Evolutionary conservation across 805 yeast genomes (phyloP).

Genomic region (Metschnikowia anglica): DNA sequence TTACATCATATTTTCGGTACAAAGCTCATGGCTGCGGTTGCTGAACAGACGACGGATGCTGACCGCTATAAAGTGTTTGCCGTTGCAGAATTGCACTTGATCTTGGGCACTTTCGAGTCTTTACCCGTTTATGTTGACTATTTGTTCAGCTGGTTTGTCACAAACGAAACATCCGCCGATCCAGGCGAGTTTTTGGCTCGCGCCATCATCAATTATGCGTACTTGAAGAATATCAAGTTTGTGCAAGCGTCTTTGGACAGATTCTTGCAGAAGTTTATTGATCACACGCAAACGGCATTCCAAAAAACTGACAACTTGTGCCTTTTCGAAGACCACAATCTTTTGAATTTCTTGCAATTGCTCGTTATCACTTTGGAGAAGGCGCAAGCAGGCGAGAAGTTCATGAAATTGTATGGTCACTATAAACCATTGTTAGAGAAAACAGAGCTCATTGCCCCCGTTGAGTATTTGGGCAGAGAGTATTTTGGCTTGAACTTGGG

Average conservation of each 20-base stretch:
- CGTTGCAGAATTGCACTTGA: conserved; percentile 71
- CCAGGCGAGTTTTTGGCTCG: conserved; percentile 45
- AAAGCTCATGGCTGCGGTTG: conserved; percentile 48
- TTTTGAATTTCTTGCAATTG: conserved; percentile 70
- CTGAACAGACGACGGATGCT: conserved; percentile 24
- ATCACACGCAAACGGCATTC: conserved; percentile 25
- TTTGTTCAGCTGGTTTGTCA: conserved; percentile 43
- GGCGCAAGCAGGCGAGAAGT: conserved; percentile 50
- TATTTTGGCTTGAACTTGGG: conserved; percentile 58
- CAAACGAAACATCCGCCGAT: conserved; percentile 19
- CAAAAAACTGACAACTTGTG: conserved; percentile 3
- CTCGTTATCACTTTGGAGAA: conserved; percentile 57
- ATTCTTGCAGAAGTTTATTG: conserved; percentile 23
- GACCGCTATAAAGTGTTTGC: conserved; percentile 43
- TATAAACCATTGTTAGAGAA: conserved; percentile 42
- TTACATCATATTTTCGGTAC: conserved; percentile 73
- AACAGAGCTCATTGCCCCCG: conserved; percentile 42
- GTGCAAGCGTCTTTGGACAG: conserved; percentile 39
- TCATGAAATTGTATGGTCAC: conserved; percentile 49
- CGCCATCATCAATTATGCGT: conserved; percentile 72
- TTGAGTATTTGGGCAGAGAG: conserved; percentile 57
- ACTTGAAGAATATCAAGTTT: conserved; percentile 63
- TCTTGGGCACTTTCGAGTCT: conserved; percentile 62
- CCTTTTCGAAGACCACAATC: conserved; percentile 37
- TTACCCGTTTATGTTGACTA: conserved; percentile 43